Evolutionary conservation across 768 basidiomycete species (phyloP).

Genomic region (Leccinum imitatum): DNA sequence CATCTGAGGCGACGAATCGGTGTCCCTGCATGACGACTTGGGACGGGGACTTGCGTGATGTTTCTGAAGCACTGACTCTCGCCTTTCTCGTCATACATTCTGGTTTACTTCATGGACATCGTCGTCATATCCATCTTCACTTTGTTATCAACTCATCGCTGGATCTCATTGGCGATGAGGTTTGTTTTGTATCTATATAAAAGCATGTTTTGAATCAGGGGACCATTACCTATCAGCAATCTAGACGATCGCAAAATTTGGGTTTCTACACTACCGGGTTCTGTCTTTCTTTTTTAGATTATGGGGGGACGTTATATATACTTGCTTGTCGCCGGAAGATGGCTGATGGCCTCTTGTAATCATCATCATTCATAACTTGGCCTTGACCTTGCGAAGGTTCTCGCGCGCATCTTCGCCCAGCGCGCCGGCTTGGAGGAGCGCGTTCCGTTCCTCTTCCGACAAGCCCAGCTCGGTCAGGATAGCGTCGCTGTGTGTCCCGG

Average conservation of each 20-base stretch:
- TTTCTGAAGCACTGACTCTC: not conserved
- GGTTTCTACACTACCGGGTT: not conserved
- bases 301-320: not conserved
- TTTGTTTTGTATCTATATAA: not conserved
- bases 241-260: conserved; percentile 10
- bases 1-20: conserved; percentile 31
- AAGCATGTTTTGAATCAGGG: not conserved
- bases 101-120: not conserved
- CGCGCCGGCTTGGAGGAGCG: conserved; percentile 47
- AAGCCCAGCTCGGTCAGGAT: conserved; percentile 55
- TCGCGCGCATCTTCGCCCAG: conserved; percentile 38
- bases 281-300: not conserved
- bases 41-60: not conserved
- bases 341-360: not conserved
- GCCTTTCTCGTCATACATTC: not conserved
- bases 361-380: conserved; percentile 23
- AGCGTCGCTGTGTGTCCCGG: conserved; percentile 55
- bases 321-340: conserved; percentile 4
- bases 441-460: conserved; percentile 37
- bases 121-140: not conserved
- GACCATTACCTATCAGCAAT: conserved; percentile 12
- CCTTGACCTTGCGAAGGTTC: conserved; percentile 11
- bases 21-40: conserved; percentile 18
- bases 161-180: not conserved
- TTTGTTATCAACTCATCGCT: not conserved